Base-by-base conservation (phyloP, 2,329 filamentous ascomycete species). In the Neopestalotiopsis rosae region DNA sequence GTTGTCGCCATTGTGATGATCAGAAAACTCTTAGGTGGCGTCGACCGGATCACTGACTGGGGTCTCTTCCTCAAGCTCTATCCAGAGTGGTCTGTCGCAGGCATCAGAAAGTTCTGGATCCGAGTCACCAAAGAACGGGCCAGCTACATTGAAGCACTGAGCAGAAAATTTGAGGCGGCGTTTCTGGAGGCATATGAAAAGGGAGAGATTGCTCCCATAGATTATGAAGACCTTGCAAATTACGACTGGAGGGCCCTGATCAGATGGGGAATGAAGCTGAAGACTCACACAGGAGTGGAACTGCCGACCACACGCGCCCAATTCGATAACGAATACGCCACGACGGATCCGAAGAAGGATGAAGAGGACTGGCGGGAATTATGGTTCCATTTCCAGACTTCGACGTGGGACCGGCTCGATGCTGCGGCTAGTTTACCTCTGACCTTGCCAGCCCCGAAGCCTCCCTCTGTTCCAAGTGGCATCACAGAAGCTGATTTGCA, bases 191-290 rank as follows among this genome's bases (percentile, higher is more conserved):
- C 92, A 0, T 94, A 94, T 72, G 87, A 90, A 71, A 84, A 83
- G 1, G 86, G 86, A 9, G 85, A 91, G 70, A 72, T 95, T 1
- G 86, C 89, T 1, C 78, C 83, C 1, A 83, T 95, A 24, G 83
- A 94, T 76, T 92, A 88, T 71, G 85, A 92, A 65, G 81, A 91
- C 61, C 84, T 90, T 0, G 78, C 86, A 52, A 84, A 86, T 1
- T 94, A 93, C 69, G 90, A 95, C 75, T 94, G 93, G 92, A 80
- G 83, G 10, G 79, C 77, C 4, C 79, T 95, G 5, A 86, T 94
- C 61, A 83, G 86, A 45, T 95, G 93, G 93, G 86, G 90, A 1
- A 81, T 89, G 71, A 82, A 85, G 28, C 86, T 88, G 4, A 79
- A 84, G 30, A 80, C 80, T 0, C 79, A 83, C 38, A 81, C 85